These are phyloP conservation scores for Bryoerythrophyllum caledonicum DNA, from an alignment of 225 moss, liverwort and hornwort species.

Conservation along the genomic window DNA sequence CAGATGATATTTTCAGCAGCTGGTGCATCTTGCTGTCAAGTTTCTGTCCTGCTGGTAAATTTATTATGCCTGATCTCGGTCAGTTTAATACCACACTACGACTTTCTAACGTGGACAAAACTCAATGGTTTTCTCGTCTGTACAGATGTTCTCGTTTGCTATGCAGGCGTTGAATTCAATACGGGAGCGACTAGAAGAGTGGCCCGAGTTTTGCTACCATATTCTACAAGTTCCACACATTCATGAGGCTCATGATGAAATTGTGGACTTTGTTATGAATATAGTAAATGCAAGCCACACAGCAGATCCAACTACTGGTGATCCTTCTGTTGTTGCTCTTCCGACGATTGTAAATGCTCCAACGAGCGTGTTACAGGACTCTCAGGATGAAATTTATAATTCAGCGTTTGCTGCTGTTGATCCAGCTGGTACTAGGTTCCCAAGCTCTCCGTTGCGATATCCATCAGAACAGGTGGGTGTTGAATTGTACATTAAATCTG, in stretches of 20 bases:
- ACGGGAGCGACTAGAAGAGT: conserved; percentile 76
- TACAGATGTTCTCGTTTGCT: conserved; percentile 92
- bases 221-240: conserved; percentile 87
- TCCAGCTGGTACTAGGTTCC: conserved; percentile 51
- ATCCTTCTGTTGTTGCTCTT: conserved; percentile 60
- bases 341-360: conserved; percentile 48
- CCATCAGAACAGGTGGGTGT: conserved; percentile 51
- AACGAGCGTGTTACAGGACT: conserved; percentile 40
- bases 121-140: conserved; percentile 2
- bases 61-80: background rate
- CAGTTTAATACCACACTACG: background rate
- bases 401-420: conserved; percentile 54
- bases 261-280: conserved; percentile 62
- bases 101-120: conserved; percentile 8
- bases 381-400: conserved; percentile 43
- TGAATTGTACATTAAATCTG: background rate
- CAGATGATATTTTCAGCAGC: conserved; percentile 7
- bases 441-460: conserved; percentile 48
- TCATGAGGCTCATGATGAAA: conserved; percentile 62
- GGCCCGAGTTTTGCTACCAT: conserved; percentile 89
- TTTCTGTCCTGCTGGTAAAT: conserved; percentile 23
- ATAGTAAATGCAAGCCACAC: conserved; percentile 47
- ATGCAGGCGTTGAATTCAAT: conserved; percentile 73
- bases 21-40: conserved; percentile 1
- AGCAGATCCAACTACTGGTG: conserved; percentile 39